Conservation (phyloP, 2,329 filamentous ascomycete species). For the Epichloe brachyelytri region DNA sequence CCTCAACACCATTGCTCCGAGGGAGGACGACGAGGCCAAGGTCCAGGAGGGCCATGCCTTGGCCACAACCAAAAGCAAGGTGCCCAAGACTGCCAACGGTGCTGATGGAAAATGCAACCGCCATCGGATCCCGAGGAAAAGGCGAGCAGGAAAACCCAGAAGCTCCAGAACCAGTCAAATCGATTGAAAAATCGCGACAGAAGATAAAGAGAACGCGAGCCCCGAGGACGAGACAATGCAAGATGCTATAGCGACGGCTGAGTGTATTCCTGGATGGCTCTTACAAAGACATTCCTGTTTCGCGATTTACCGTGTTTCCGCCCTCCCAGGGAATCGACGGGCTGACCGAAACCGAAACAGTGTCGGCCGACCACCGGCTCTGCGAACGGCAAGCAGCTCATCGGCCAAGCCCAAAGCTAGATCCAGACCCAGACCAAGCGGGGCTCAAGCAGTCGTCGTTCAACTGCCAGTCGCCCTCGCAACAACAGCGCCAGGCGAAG, state of each 20-base stretch:
- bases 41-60: conserved; percentile 18
- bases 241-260: conserved; percentile 11
- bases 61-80: background rate
- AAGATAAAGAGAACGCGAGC: conserved; percentile 21
- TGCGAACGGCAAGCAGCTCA: conserved; percentile 23
- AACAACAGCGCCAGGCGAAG: conserved; percentile 35
- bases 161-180: conserved; percentile 15
- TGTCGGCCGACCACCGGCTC: conserved; percentile 23
- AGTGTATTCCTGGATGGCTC: conserved; percentile 28
- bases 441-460: conserved; percentile 15
- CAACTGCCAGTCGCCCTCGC: conserved; percentile 26
- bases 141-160: conserved; percentile 3
- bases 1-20: conserved; percentile 76
- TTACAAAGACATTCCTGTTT: conserved; percentile 50
- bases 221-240: conserved; percentile 15
- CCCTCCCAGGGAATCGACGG: conserved; percentile 40
- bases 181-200: conserved; percentile 16
- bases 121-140: conserved; percentile 3
- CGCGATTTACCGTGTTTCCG: conserved; percentile 68
- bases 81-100: conserved; percentile 2
- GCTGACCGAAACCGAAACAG: conserved; percentile 31
- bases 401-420: conserved; percentile 26
- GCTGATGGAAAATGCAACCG: conserved; percentile 4
- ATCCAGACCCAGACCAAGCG: conserved; percentile 28
- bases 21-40: conserved; percentile 55